Conservation (phyloP, 805 yeast genomes). For the Cyberlindnera nakhonratchasimensis region DNA sequence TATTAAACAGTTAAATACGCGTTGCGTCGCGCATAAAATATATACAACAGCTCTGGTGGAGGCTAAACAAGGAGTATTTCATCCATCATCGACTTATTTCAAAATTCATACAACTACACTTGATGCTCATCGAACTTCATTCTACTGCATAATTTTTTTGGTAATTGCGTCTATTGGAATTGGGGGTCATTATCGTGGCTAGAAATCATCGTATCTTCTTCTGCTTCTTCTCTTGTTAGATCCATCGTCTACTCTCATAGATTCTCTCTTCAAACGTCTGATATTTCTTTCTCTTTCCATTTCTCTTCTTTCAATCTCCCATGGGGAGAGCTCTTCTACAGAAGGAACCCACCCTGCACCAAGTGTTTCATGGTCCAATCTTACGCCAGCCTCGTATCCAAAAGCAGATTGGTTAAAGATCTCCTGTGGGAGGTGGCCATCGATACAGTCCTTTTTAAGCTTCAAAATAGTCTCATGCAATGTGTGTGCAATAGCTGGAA, state of each 20-base stretch:
- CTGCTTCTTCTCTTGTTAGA: constrained; percentile 36
- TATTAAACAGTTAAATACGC: too few species aligned
- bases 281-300: constrained; percentile 90
- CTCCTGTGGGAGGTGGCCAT: constrained; percentile 53
- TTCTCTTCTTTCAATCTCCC: constrained; percentile 93
- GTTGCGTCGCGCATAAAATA: neutral
- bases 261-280: constrained; percentile 89
- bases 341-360: constrained; percentile 87
- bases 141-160: neutral
- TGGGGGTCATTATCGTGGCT: neutral
- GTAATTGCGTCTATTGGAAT: neutral
- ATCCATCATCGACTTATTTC: too few species aligned
- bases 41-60: too few species aligned
- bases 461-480: constrained; percentile 76
- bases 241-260: constrained; percentile 65
- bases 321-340: constrained; percentile 79
- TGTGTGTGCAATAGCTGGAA: constrained; percentile 85
- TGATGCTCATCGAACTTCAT: neutral
- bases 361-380: constrained; percentile 69
- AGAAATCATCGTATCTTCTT: constrained; percentile 49
- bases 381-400: constrained; percentile 60
- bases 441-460: constrained; percentile 78
- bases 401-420: constrained; percentile 57
- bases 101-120: too few species aligned
- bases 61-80: too few species aligned